Percentiles rank a stretch among this genome's conserved stretches.
Conservation (phyloP, 2,329 filamentous ascomycete genomes). For the Bipolaris oryzae region DNA sequence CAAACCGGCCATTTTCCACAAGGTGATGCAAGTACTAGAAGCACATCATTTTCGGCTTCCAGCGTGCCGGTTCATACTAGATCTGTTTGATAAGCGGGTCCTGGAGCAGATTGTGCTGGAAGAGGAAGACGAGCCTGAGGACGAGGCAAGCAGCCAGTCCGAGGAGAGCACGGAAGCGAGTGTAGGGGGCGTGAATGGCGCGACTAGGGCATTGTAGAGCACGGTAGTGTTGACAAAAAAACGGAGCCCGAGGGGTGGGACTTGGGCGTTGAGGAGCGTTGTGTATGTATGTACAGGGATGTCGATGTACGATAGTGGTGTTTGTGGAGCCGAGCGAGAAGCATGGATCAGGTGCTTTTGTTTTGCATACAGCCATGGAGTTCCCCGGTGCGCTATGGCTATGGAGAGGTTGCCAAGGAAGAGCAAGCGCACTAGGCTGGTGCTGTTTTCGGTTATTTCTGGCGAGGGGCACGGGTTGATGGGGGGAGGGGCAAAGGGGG, state of each 20-base stretch:
- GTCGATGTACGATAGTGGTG: conserved; percentile 15
- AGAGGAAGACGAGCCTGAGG: conserved; percentile 60
- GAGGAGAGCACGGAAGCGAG: conserved; percentile 41
- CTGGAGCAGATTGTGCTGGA: conserved; percentile 83
- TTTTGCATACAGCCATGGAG: conserved; percentile 29
- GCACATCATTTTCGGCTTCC: conserved; percentile 87
- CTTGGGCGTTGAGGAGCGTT: conserved; percentile 25
- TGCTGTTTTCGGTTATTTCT: conserved; percentile 16
- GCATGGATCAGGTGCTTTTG: conserved; percentile 15
- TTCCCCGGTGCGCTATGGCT: conserved; percentile 24
- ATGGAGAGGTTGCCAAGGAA: conserved; percentile 15
- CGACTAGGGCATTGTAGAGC: conserved; percentile 22
- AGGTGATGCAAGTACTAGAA: conserved; percentile 83
- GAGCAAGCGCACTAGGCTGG: conserved; percentile 4
- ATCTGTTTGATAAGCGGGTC: conserved; percentile 91
- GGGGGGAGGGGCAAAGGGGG: neutral
- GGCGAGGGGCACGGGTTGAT: conserved; percentile 14
- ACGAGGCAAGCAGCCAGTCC: conserved; percentile 43
- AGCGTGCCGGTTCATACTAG: conserved; percentile 87
- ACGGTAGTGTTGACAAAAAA: conserved; percentile 5
- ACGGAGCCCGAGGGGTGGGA: conserved; percentile 11
- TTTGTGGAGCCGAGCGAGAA: conserved; percentile 16
- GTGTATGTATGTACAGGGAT: neutral
- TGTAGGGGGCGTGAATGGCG: conserved; percentile 23
- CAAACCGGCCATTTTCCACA: conserved; percentile 78